Evolutionary conservation across 768 basidiomycete genomes (phyloP).

Genomic region (Suillus clintonianus): DNA sequence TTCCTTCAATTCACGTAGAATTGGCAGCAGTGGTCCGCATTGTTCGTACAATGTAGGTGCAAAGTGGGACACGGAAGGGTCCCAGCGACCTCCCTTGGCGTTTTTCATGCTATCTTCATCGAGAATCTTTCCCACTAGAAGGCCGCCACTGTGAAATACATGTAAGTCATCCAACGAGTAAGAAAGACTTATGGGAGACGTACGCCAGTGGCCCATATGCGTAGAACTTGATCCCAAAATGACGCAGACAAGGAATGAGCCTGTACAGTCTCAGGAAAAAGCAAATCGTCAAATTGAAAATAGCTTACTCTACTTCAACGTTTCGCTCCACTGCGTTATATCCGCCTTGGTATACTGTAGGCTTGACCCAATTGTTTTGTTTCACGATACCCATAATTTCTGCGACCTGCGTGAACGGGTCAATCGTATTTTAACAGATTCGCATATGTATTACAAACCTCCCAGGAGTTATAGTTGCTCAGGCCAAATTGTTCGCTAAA

Average conservation of each 20-base stretch:
- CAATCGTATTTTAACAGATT: background rate
- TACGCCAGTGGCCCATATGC: slow-evolving; percentile 19
- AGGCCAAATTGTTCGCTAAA: slow-evolving; percentile 15
- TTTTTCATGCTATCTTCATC: slow-evolving; percentile 11
- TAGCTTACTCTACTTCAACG: slow-evolving; percentile 35
- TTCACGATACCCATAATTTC: slow-evolving; percentile 47
- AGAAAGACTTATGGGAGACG: background rate
- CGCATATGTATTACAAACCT: slow-evolving; percentile 20
- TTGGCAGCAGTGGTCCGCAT: slow-evolving; percentile 16
- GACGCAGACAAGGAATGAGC: slow-evolving; percentile 43
- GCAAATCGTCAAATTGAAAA: background rate
- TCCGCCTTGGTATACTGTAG: slow-evolving; percentile 48
- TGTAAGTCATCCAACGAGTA: background rate
- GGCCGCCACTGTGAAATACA: slow-evolving; percentile 9
- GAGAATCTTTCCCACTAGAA: slow-evolving; percentile 16
- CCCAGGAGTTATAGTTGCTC: slow-evolving; percentile 31
- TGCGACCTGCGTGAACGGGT: slow-evolving; percentile 35
- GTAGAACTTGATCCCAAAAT: slow-evolving; percentile 43
- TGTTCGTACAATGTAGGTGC: slow-evolving; percentile 10
- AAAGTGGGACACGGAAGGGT: slow-evolving; percentile 8
- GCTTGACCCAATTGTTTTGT: slow-evolving; percentile 48
- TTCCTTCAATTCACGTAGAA: slow-evolving; percentile 14
- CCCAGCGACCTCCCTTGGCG: slow-evolving; percentile 18
- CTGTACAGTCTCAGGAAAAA: slow-evolving; percentile 5
- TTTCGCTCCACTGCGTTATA: slow-evolving; percentile 48